Conservation (phyloP, 805 yeast genomes). For the Hanseniaspora meyeri region DNA sequence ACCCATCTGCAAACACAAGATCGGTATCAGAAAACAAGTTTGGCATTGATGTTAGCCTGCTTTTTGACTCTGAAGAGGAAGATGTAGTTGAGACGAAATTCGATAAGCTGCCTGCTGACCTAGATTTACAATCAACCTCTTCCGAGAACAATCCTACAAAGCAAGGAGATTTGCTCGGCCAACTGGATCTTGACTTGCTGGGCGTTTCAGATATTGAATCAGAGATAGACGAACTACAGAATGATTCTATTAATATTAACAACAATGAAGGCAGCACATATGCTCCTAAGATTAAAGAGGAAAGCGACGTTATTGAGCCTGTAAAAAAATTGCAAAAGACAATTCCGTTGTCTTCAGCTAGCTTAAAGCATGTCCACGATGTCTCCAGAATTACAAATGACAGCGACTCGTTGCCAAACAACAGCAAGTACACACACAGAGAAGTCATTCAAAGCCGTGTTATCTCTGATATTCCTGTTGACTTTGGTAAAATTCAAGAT, state of each 20-base stretch:
- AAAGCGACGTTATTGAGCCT: neutral
- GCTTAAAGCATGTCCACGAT: slow-evolving; percentile 5
- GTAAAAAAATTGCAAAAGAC: neutral
- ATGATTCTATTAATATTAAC: neutral
- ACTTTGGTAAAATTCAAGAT: slow-evolving; percentile 6
- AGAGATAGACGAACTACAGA: neutral
- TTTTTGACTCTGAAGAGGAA: neutral
- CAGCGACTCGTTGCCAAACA: neutral
- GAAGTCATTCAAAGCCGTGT: neutral
- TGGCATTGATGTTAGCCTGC: neutral
- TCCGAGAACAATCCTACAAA: neutral
- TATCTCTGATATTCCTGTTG: slow-evolving; percentile 6
- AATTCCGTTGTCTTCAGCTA: neutral
- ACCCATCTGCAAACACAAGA: neutral
- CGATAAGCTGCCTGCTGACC: neutral
- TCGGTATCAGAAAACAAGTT: slow-evolving; percentile 2
- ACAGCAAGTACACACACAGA: neutral
- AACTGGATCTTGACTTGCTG: neutral
- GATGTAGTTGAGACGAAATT: neutral
- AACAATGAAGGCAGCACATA: neutral
- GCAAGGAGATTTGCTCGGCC: neutral
- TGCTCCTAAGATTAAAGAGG: neutral
- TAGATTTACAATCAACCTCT: neutral
- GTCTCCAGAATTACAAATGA: neutral
- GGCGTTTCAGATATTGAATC: neutral